Base-by-base conservation (phyloP, 768 basidiomycete species). In the Strobilomyces dryophilus region DNA sequence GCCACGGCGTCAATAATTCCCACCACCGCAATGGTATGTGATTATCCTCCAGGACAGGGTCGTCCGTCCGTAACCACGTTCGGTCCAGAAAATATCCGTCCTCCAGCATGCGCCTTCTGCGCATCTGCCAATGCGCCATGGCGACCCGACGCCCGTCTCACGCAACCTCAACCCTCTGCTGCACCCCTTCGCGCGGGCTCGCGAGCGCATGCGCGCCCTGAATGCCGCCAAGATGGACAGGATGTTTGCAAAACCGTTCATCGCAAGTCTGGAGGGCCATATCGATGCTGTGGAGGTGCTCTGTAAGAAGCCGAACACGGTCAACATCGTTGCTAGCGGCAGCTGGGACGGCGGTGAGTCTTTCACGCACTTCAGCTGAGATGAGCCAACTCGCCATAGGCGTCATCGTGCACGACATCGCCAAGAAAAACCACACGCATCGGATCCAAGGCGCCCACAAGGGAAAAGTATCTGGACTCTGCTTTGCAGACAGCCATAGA, bases 211-310 rank as follows among this genome's bases (percentile, higher is more conserved):
- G 18, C 84, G 97, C 53, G 97, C 97, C 3, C 68, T 98, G 43
- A 95, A 94, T 57, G 97, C 97, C 2, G 89, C 88, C 14, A 99
- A 99, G 74, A 90, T 99, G 79, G 95, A 98, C 47, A 78, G 91
- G 53, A 92, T 99, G 74, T 98, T 98, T 66, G 86, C 97, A n/a
- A 98, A 97, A 63, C 97, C 97, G 0, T 98, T 98, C 63, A 77
- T 99, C 15, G 91, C 82, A 35, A 79, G 83, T 48, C 68, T 99
- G 45, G 95, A 97, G 55, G 97, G 97, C 2, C 97, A 98, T 68
- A 77, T 89, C 36, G 95, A 98, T 66, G 92, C 93, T 17, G 86
- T 98, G n/a, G 95, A 97, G 71, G 82, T 84, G 18, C 73, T 98
- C 53, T 80, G 80, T 15, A 84, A 81, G 60, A 86, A 83, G 56